A percentile compares a stretch with the other conserved stretches of the same genome.
These are phyloP conservation scores for Epichloe elymi DNA, from an alignment of 2,329 filamentous ascomycete species.

Conservation along the genomic window DNA sequence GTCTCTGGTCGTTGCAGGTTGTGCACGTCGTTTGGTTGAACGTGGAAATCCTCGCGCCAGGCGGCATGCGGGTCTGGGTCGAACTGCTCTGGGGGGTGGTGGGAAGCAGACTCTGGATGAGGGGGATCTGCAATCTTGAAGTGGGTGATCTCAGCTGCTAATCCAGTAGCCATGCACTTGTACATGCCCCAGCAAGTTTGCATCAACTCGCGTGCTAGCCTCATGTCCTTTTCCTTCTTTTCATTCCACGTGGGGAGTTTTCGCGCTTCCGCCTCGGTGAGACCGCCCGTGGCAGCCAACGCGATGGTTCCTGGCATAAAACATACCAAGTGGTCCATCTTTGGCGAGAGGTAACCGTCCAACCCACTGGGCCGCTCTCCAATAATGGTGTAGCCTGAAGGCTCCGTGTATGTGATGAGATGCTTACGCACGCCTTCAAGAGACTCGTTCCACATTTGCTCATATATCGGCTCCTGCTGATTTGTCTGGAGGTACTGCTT, in stretches of 20 bases:
- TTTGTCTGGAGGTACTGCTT: constrained; percentile 96
- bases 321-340: constrained; percentile 97
- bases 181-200: constrained; percentile 99
- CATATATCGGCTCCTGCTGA: constrained; percentile 71
- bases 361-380: constrained; percentile 74
- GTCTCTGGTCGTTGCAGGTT: constrained; percentile 95
- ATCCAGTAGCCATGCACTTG: constrained; percentile 72
- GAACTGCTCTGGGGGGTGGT: constrained; percentile 35
- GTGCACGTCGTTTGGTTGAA: constrained; percentile 74
- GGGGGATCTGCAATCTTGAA: constrained; percentile 67
- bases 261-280: constrained; percentile 61
- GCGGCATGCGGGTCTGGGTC: constrained; percentile 38
- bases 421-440: constrained; percentile 80
- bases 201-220: constrained; percentile 77
- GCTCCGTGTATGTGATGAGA: constrained; percentile 75
- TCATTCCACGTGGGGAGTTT: constrained; percentile 60
- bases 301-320: constrained; percentile 97
- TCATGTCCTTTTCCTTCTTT: constrained; percentile 75
- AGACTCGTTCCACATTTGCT: constrained; percentile 85
- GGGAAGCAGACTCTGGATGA: constrained; percentile 38
- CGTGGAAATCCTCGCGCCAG: constrained; percentile 67
- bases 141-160: constrained; percentile 91
- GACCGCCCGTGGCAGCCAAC: constrained; percentile 68
- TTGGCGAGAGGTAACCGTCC: constrained; percentile 52
- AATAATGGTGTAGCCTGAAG: constrained; percentile 73